Evolutionary conservation across 345 rosid species (phyloP).

Genomic region (Chamaenerion angustifolium): DNA sequence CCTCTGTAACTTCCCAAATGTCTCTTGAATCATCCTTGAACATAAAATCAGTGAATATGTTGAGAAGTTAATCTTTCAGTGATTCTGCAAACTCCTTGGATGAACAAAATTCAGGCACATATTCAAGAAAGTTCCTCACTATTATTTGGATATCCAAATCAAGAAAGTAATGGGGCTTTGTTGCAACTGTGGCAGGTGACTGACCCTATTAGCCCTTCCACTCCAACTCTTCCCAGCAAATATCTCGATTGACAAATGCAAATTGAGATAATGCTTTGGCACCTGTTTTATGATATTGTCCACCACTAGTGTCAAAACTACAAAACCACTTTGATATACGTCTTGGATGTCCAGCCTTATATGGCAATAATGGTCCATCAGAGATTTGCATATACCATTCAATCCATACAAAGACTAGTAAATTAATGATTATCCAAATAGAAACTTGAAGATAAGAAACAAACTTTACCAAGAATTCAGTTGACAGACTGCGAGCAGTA

Average conservation of each 20-base stretch:
- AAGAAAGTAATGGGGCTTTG: slow-evolving; percentile 90
- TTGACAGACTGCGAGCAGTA: too few species aligned
- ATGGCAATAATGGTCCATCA: slow-evolving; percentile 4
- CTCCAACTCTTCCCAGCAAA: too few species aligned
- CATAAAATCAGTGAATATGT: slow-evolving; percentile 51
- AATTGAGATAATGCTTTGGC: too few species aligned
- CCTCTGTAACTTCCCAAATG: slow-evolving; percentile 64
- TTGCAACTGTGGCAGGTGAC: slow-evolving; percentile 87
- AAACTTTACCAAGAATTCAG: too few species aligned
- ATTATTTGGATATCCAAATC: slow-evolving; percentile 69
- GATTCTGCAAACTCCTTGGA: slow-evolving; percentile 73
- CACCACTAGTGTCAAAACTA: slow-evolving; percentile 38
- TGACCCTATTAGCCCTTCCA: too few species aligned
- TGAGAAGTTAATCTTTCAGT: slow-evolving; percentile 56
- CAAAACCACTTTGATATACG: slow-evolving; percentile 67
- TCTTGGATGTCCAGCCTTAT: slow-evolving; percentile 39
- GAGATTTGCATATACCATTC: too few species aligned
- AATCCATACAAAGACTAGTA: too few species aligned
- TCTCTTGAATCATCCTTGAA: slow-evolving; percentile 47
- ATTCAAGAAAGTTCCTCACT: slow-evolving; percentile 57
- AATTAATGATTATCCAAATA: too few species aligned
- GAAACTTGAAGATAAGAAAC: too few species aligned
- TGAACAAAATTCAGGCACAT: slow-evolving; percentile 88
- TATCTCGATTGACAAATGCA: too few species aligned
- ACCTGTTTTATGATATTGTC: too few species aligned